Evolutionary conservation across 2,329 filamentous ascomycete genomes (phyloP).

Genomic region (Fusarium hainanense): DNA sequence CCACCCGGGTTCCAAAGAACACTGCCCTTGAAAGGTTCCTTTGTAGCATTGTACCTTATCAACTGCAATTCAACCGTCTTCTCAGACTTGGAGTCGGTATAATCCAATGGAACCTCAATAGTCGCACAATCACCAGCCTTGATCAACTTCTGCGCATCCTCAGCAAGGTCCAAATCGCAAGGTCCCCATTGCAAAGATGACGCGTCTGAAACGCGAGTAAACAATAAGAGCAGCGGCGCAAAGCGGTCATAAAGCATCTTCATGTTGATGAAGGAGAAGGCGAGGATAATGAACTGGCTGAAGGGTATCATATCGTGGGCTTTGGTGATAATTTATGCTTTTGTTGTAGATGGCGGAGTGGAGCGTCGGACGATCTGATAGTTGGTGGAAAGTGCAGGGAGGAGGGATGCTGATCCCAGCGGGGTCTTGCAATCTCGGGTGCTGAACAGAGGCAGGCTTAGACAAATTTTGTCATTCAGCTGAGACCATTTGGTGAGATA

Average conservation of each 20-base stretch:
- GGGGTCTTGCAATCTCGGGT: neutral
- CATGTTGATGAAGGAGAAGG: neutral
- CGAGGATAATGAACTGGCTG: neutral
- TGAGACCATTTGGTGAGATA: neutral
- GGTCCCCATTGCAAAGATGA: conserved; percentile 14
- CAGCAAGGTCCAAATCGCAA: conserved; percentile 14
- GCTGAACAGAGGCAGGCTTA: neutral
- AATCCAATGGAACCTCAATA: conserved; percentile 54
- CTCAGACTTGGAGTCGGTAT: conserved; percentile 44
- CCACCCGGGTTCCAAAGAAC: conserved; percentile 55
- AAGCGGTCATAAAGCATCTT: neutral
- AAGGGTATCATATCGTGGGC: neutral
- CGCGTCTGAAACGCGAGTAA: neutral
- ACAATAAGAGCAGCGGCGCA: conserved; percentile 1
- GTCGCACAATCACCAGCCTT: conserved; percentile 48
- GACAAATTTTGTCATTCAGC: neutral
- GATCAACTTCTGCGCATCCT: neutral
- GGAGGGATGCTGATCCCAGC: conserved; percentile 3
- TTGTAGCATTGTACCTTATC: conserved; percentile 46
- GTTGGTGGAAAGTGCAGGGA: neutral
- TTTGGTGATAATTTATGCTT: neutral
- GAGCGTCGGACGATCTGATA: conserved; percentile 2
- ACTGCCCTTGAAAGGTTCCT: conserved; percentile 49
- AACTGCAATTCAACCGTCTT: conserved; percentile 49
- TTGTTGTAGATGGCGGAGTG: neutral